Evolutionary conservation across 306 rosid genomes (phyloP), one percentile per base, ranked within the genome.

Genomic region (Cicer chorassanicum): DNA sequence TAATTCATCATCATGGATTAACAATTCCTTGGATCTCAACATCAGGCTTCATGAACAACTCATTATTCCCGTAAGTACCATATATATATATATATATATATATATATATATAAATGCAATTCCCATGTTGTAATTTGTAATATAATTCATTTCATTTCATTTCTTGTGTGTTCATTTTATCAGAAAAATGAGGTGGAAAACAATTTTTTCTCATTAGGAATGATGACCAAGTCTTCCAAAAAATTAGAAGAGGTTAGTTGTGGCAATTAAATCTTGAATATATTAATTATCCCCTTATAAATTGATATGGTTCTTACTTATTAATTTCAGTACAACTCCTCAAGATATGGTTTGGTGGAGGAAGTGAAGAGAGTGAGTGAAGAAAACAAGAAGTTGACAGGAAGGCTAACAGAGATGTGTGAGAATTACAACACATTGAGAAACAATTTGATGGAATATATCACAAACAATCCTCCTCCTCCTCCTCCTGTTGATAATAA

Each of bases 351-450:
- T 43, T 72, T 90, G 79, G 83, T 76, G 55, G 93, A 90, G 79
- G 99, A 95, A 70, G 68, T 95, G 88, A 88, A 88, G 66, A 69
- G 98, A 29, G 93, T 92, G 78, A 87, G 83, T 70, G 89, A 84
- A 15, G 99, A 95, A 73, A 95, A 95, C 90, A 90, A 87, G 88
- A 95, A 92, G 83, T 78, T 95, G 67, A 86, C 87, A 0, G 92
- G 88, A 79, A 92, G 84, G 97, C 79, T 95, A 11, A 81, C 89
- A 8, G 86, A 83, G 87, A 80, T 92, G 89, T 89, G 96, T 77
- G 97, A 95, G 81, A 95, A 86, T 34, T 95, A 95, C 88, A 95
- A 84, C 75, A 63, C 70, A 77, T 73, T 95, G 79, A 62, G 85
- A 72, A 83, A 65, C 80, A 92, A 92, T 40, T 50, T 95, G 81